Evolutionary conservation across 2,329 filamentous ascomycete species (phyloP).

Genomic region (Alternaria consortialis): DNA sequence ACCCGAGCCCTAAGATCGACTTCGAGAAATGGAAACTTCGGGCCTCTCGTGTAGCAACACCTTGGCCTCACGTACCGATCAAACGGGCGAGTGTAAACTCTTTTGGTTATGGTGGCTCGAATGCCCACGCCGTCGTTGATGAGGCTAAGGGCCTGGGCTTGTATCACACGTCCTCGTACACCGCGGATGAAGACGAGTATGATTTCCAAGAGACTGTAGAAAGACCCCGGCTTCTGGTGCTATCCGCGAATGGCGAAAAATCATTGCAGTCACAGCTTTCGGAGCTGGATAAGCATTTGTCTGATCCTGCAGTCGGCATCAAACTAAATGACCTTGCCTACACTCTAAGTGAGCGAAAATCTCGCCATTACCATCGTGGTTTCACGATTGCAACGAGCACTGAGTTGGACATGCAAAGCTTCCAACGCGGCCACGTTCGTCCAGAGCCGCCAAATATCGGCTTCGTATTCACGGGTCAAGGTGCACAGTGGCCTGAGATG

Average conservation of each 20-base stretch:
- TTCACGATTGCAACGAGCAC: conserved; percentile 9
- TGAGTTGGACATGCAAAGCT: too few relatives aligned
- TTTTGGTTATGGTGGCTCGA: conserved; percentile 38
- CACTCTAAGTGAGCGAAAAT: conserved; percentile 22
- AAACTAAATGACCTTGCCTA: conserved; percentile 20
- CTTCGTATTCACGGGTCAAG: conserved; percentile 24
- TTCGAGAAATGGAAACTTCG: background rate
- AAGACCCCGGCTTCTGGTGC: background rate
- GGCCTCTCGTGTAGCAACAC: conserved; percentile 21
- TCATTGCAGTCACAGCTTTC: conserved; percentile 2
- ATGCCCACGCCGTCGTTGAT: conserved; percentile 37
- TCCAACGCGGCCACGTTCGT: background rate
- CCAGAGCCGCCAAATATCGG: conserved; percentile 5
- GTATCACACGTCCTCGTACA: conserved; percentile 2
- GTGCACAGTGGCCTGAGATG: conserved; percentile 7
- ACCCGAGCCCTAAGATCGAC: conserved; percentile 18
- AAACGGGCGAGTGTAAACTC: conserved; percentile 30
- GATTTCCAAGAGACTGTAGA: background rate
- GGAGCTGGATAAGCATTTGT: background rate
- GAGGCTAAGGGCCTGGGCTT: conserved; percentile 1
- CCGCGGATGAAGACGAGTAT: background rate
- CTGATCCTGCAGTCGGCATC: conserved; percentile 1
- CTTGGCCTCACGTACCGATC: conserved; percentile 1
- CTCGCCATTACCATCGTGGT: conserved; percentile 12
- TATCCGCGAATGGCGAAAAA: conserved; percentile 13